These are phyloP conservation scores for Candida tunisiensis DNA, from an alignment of 1,139 yeast species.

Conservation along the genomic window DNA sequence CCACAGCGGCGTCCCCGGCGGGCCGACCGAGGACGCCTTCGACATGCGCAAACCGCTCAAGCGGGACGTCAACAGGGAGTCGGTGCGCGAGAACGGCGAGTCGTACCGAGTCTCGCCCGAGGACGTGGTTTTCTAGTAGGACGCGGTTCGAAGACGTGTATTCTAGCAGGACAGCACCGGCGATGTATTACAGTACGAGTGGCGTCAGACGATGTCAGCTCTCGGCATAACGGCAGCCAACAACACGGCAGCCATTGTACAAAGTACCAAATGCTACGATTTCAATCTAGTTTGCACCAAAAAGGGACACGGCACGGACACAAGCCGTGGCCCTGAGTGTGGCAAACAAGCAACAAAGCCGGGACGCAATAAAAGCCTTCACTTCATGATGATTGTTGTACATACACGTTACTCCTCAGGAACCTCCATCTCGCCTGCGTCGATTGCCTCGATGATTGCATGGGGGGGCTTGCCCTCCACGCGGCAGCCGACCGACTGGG, in stretches of 20 bases:
- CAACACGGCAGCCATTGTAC: constrained; percentile 1
- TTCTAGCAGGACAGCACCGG: too few species aligned
- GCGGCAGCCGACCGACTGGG: constrained; percentile 97
- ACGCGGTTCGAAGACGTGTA: constrained; percentile 1
- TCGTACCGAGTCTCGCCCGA: constrained; percentile 7
- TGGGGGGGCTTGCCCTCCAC: constrained; percentile 99
- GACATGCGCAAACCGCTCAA: constrained; percentile 34
- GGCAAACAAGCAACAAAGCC: constrained; percentile 39
- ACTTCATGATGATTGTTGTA: constrained; percentile 1
- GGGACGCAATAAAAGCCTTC: constrained; percentile 4
- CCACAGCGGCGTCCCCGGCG: constrained; percentile 30
- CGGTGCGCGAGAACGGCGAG: constrained; percentile 10
- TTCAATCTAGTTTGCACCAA: constrained; percentile 83
- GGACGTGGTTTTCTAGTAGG: constrained; percentile 2
- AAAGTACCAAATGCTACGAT: constrained; percentile 4
- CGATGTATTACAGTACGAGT: too few species aligned
- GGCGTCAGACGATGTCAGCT: too few species aligned
- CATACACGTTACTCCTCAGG: constrained; percentile 23
- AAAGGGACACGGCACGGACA: constrained; percentile 52
- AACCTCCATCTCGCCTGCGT: constrained; percentile 91
- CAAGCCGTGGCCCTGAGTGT: constrained; percentile 73
- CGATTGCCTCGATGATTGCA: constrained; percentile 93
- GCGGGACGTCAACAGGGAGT: constrained; percentile 27
- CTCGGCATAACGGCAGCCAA: too few species aligned
- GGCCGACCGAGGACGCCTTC: constrained; percentile 62